These are phyloP conservation scores for Globisporangium radiosum DNA, from an alignment of 352 stramenopile species.

Conservation along the genomic window DNA sequence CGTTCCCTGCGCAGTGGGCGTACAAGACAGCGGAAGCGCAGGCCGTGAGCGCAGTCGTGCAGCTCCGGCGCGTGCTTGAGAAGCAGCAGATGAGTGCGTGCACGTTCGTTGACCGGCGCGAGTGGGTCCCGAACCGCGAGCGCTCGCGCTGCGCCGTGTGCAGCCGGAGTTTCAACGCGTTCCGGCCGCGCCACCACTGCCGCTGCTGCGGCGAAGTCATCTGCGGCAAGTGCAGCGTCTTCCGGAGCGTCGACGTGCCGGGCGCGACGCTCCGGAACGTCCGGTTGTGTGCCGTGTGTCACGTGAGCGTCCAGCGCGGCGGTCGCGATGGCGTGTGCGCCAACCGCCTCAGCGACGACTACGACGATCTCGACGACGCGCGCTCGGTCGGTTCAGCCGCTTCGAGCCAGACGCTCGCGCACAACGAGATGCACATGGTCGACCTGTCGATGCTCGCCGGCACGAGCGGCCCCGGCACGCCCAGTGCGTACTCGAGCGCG, in stretches of 20 bases:
- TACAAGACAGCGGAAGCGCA: constrained; percentile 83
- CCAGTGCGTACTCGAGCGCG: constrained; percentile 67
- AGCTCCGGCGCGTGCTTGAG: constrained; percentile 76
- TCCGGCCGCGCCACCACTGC: constrained; percentile 81
- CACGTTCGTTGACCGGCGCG: constrained; percentile 75
- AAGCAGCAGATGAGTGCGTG: constrained; percentile 85
- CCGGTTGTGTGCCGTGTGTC: constrained; percentile 79
- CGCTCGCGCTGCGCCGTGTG: constrained; percentile 71
- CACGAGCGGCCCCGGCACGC: constrained; percentile 41
- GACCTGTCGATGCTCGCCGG: constrained; percentile 62
- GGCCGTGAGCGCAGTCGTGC: constrained; percentile 67
- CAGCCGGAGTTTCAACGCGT: constrained; percentile 62
- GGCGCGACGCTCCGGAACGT: constrained; percentile 79
- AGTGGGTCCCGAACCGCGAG: constrained; percentile 77
- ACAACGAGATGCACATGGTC: constrained; percentile 85
- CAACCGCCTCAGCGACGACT: neutral
- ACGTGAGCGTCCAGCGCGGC: constrained; percentile 66
- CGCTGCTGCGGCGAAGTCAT: constrained; percentile 86
- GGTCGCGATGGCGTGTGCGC: too few relatives aligned
- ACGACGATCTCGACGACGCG: constrained; percentile 55
- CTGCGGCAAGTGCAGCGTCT: constrained; percentile 82
- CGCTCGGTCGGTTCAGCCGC: constrained; percentile 32
- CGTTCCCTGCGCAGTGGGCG: constrained; percentile 75
- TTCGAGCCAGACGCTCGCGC: constrained; percentile 68
- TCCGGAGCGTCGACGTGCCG: constrained; percentile 74